Evolutionary conservation across 73 alveolate genomes (phyloP).

Genomic region (Blepharisma stoltei): DNA sequence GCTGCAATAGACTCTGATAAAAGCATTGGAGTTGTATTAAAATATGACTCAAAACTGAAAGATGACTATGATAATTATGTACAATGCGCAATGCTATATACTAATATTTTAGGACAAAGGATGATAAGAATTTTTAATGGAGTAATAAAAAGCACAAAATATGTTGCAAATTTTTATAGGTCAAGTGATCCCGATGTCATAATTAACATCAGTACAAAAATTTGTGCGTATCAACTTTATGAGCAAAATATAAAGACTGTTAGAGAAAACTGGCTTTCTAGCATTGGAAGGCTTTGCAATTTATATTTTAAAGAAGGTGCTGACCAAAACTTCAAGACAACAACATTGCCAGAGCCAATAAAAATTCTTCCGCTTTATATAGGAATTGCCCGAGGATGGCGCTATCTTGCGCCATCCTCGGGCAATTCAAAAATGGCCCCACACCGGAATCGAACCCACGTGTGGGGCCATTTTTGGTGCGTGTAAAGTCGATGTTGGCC

Average conservation of each 20-base stretch:
- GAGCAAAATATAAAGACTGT: not conserved
- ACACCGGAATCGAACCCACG: too few relatives aligned
- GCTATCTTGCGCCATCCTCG: too few relatives aligned
- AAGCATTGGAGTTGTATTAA: slow-evolving; percentile 42
- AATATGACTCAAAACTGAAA: slow-evolving; percentile 38
- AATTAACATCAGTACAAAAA: slow-evolving; percentile 29
- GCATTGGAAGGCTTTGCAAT: not conserved
- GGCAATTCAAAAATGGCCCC: too few relatives aligned
- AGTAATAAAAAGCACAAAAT: slow-evolving; percentile 27
- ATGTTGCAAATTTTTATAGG: slow-evolving; percentile 34
- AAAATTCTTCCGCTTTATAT: slow-evolving; percentile 50
- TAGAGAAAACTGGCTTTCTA: not conserved
- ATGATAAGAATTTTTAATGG: slow-evolving; percentile 52
- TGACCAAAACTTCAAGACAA: not conserved
- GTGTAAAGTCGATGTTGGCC: too few relatives aligned
- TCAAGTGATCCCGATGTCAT: slow-evolving; percentile 52
- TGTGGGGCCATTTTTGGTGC: too few relatives aligned
- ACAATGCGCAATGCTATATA: slow-evolving; percentile 58
- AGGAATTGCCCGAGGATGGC: too few relatives aligned
- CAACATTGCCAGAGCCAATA: slow-evolving; percentile 48
- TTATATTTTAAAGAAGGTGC: not conserved
- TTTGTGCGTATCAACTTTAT: not conserved
- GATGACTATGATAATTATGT: slow-evolving; percentile 38
- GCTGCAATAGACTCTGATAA: slow-evolving; percentile 63
- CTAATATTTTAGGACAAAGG: slow-evolving; percentile 48